Conservation (phyloP, 257 asterid species). For the Nicotiana knightiana region DNA sequence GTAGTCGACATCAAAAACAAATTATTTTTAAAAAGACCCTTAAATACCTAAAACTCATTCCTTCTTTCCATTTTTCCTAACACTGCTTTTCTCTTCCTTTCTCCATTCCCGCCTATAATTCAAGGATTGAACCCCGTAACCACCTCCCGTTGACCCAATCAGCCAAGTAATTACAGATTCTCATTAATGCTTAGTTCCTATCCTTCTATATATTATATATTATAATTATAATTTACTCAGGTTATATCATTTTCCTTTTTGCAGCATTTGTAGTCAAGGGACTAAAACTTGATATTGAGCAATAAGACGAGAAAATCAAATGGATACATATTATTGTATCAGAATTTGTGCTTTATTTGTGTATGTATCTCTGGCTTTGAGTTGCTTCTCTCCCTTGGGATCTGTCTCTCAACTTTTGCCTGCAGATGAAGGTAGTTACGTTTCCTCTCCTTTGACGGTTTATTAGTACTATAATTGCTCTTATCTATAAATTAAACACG, state of each 20-base stretch:
- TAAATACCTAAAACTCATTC: background rate
- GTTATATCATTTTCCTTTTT: background rate
- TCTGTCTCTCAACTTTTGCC: constrained; percentile 10
- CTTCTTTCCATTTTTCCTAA: background rate
- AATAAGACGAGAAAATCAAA: background rate
- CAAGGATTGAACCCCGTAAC: background rate
- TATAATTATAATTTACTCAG: too few species aligned
- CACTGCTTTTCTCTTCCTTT: background rate
- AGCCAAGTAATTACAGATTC: background rate
- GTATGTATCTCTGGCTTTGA: background rate
- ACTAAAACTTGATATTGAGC: background rate
- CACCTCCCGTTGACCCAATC: background rate
- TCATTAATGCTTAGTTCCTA: background rate
- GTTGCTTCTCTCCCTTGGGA: background rate
- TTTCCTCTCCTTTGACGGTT: background rate
- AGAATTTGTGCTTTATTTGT: background rate
- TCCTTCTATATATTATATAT: background rate
- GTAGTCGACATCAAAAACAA: background rate
- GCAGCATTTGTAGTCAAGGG: background rate
- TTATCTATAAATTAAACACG: background rate
- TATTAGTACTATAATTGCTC: too few species aligned
- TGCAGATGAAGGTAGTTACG: constrained; percentile 9
- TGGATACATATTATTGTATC: background rate
- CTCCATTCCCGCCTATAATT: constrained; percentile 4
- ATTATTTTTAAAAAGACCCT: background rate